phyloP scores from a whole-genome alignment of 2,329 filamentous ascomycete species.

The Pseudogymnoascus sp. region DNA sequence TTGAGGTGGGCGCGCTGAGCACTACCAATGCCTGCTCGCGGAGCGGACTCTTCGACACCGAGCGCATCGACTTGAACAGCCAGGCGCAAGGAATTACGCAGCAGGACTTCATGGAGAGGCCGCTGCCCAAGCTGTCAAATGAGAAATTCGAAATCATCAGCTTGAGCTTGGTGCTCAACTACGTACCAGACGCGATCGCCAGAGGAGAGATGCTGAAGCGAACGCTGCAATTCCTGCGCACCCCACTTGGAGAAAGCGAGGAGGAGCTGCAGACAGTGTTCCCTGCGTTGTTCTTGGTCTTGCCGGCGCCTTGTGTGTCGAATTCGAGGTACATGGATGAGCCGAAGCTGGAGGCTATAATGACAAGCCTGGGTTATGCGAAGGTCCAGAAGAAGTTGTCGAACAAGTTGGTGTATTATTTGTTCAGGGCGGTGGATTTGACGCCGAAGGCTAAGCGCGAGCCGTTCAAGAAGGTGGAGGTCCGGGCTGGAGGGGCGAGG shows the following conservation, averaged over 20 bases:
- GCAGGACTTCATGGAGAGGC: constrained; percentile 90
- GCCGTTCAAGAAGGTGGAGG: constrained; percentile 62
- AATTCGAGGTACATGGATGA: constrained; percentile 90
- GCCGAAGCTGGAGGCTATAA: constrained; percentile 59
- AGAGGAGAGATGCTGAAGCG: constrained; percentile 81
- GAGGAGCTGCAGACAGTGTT: constrained; percentile 34
- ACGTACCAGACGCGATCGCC: constrained; percentile 67
- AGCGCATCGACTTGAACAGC: constrained; percentile 84
- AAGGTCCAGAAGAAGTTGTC: constrained; percentile 62
- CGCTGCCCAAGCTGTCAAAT: constrained; percentile 53
- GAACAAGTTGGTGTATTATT: constrained; percentile 76
- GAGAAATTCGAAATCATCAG: constrained; percentile 84
- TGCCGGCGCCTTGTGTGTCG: constrained; percentile 77
- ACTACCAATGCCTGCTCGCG: constrained; percentile 76
- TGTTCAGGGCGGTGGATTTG: constrained; percentile 56
- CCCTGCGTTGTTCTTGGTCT: constrained; percentile 76
- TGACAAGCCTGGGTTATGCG: constrained; percentile 68
- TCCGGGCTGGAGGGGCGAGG: constrained; percentile 65
- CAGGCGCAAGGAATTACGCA: constrained; percentile 73
- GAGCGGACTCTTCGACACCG: constrained; percentile 62
- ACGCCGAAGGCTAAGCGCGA: constrained; percentile 19
- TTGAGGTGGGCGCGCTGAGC: constrained; percentile 86
- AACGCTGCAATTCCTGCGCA: constrained; percentile 61
- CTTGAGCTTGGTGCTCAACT: constrained; percentile 88
- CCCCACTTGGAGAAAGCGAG: constrained; percentile 18